phyloP scores from a whole-genome alignment of 768 basidiomycete genomes.

The Phaeotremella fagi region DNA sequence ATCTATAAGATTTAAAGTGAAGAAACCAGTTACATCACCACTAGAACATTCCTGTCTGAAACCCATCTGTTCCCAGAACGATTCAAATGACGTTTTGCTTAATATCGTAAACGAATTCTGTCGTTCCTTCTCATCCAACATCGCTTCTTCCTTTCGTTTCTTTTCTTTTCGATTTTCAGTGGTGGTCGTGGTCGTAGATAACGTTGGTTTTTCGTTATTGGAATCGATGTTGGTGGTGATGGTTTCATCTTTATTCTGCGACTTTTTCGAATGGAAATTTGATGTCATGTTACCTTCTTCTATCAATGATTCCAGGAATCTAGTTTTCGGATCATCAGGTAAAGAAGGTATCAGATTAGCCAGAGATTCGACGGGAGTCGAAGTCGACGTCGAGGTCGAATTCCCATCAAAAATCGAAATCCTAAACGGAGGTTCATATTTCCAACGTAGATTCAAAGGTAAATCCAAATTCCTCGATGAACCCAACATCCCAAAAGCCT shows the following conservation, averaged over 20 bases:
- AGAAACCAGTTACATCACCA: constrained; percentile 90
- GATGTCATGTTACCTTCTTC: constrained; percentile 8
- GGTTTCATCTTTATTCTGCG: constrained; percentile 26
- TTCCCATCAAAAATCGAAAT: constrained; percentile 3
- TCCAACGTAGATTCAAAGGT: constrained; percentile 52
- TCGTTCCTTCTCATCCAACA: constrained; percentile 7
- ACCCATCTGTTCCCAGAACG: constrained; percentile 97
- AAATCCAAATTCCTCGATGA: constrained; percentile 10
- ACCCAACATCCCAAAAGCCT: constrained; percentile 37
- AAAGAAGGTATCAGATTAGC: constrained; percentile 80
- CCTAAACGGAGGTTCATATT: constrained; percentile 34
- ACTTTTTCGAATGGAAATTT: constrained; percentile 52
- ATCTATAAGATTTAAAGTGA: constrained; percentile 61
- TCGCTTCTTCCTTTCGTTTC: constrained; percentile 33
- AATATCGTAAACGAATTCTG: constrained; percentile 52
- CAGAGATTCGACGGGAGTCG: constrained; percentile 43
- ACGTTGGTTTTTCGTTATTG: neutral
- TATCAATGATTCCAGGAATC: constrained; percentile 87
- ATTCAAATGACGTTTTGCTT: constrained; percentile 57
- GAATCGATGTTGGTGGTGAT: neutral
- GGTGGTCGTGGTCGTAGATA: constrained; percentile 47
- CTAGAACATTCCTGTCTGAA: constrained; percentile 90
- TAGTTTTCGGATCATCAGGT: constrained; percentile 93
- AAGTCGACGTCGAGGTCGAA: constrained; percentile 5
- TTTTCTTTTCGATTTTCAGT: constrained; percentile 54